Percentiles rank a stretch among this genome's conserved stretches.
These are phyloP conservation scores for Dipteronia sinensis DNA, from an alignment of 345 rosid genomes.

Conservation along the genomic window DNA sequence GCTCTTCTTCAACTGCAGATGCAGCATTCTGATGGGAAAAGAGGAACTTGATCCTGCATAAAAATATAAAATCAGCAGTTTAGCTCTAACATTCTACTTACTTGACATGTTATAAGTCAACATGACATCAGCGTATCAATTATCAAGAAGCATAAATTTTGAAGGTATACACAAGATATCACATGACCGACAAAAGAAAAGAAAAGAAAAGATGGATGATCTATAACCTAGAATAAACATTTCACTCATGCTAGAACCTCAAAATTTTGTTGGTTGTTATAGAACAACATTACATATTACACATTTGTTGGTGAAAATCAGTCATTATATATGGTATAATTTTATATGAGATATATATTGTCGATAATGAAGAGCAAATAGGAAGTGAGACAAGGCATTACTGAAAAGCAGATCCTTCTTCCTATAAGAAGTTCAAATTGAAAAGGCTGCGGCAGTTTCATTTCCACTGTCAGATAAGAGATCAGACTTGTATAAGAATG, in stretches of 20 bases:
- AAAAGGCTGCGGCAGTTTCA: too few relatives aligned
- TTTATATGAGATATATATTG: neutral
- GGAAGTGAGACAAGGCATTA: neutral
- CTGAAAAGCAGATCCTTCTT: neutral
- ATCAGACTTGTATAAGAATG: conserved; percentile 1
- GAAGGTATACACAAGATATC: neutral
- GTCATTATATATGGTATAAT: neutral
- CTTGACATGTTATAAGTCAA: neutral
- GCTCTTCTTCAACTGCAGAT: conserved; percentile 86
- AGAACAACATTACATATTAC: neutral
- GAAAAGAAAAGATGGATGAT: neutral
- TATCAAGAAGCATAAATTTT: too few relatives aligned
- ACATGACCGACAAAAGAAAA: neutral
- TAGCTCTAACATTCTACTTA: neutral
- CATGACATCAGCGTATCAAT: too few relatives aligned
- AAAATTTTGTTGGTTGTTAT: neutral
- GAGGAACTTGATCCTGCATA: conserved; percentile 97
- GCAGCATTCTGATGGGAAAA: conserved; percentile 86
- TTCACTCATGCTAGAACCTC: neutral
- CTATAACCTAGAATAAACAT: neutral
- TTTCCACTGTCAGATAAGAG: neutral
- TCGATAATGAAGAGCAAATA: neutral
- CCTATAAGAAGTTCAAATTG: neutral
- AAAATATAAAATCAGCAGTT: conserved; percentile 18
- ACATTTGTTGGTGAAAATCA: neutral